Conservation (phyloP, 73 alveolate species). For the Paramecium pentaurelia region DNA sequence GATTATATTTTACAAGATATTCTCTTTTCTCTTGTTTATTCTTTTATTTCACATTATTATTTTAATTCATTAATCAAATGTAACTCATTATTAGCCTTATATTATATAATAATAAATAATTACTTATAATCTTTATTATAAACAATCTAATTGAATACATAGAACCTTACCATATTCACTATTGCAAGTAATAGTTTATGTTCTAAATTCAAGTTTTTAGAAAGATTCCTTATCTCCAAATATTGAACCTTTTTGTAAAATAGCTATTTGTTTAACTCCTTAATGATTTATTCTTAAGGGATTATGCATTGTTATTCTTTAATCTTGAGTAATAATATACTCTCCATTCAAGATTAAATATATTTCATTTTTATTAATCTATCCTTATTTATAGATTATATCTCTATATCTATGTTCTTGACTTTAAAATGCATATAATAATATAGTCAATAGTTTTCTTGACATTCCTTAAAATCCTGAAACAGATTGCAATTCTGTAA, state of each 20-base stretch:
- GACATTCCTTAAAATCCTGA: not conserved
- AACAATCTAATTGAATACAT: not conserved
- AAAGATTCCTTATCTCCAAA: constrained; percentile 26
- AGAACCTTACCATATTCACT: not conserved
- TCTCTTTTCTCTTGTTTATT: not conserved
- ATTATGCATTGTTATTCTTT: not conserved
- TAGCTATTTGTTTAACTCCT: not conserved
- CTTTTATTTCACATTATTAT: not conserved
- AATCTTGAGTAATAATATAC: not conserved
- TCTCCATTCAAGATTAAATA: constrained; percentile 16
- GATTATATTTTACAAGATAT: not conserved
- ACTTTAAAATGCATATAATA: not conserved
- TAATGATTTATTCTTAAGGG: not conserved
- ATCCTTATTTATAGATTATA: not conserved
- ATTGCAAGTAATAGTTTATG: not conserved
- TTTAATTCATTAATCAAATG: not conserved
- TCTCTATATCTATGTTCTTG: not conserved
- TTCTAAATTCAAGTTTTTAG: not conserved
- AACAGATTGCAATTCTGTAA: not conserved
- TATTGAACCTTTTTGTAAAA: not conserved
- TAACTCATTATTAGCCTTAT: not conserved
- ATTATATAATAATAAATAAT: not conserved
- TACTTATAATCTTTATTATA: not conserved
- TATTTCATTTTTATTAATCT: not conserved
- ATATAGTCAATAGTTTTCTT: not conserved